These are phyloP conservation scores for Kwoniella newhampshirensis DNA, from an alignment of 768 basidiomycete species.

Conservation along the genomic window DNA sequence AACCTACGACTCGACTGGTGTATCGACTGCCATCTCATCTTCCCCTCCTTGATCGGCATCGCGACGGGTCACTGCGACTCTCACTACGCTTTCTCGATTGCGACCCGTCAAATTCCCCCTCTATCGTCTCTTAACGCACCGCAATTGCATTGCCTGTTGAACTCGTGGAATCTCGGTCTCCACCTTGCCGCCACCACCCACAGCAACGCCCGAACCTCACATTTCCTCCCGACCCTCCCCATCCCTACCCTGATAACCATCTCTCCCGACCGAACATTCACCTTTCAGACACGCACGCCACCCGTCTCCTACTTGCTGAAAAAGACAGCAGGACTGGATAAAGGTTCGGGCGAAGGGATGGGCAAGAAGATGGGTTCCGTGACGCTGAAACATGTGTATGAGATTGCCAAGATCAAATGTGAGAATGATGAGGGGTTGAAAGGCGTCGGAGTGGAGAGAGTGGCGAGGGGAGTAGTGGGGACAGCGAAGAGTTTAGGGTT, in stretches of 20 bases:
- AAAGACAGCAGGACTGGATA: conserved; percentile 82
- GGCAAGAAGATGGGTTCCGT: conserved; percentile 56
- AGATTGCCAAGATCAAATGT: conserved; percentile 96
- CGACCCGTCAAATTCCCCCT: neutral
- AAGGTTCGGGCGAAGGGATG: conserved; percentile 65
- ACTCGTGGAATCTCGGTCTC: neutral
- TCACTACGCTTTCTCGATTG: neutral
- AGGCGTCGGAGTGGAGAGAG: conserved; percentile 79
- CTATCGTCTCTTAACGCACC: neutral
- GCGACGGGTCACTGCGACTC: neutral
- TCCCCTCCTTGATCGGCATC: neutral
- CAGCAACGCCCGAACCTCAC: conserved; percentile 86
- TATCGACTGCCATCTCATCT: conserved; percentile 1
- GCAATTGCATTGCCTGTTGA: neutral
- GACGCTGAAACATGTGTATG: conserved; percentile 94
- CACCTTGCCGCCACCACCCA: neutral
- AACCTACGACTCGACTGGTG: too few species aligned
- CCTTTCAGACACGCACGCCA: conserved; percentile 80
- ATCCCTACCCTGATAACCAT: conserved; percentile 90
- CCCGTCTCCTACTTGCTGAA: conserved; percentile 87
- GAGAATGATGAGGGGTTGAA: conserved; percentile 78
- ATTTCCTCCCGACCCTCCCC: conserved; percentile 79
- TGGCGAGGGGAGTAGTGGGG: conserved; percentile 83
- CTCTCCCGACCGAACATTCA: conserved; percentile 91
- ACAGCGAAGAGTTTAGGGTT: conserved; percentile 86